Evolutionary conservation across 176 grass and related monocot species (phyloP).

Genomic region (Musa itinerans): DNA sequence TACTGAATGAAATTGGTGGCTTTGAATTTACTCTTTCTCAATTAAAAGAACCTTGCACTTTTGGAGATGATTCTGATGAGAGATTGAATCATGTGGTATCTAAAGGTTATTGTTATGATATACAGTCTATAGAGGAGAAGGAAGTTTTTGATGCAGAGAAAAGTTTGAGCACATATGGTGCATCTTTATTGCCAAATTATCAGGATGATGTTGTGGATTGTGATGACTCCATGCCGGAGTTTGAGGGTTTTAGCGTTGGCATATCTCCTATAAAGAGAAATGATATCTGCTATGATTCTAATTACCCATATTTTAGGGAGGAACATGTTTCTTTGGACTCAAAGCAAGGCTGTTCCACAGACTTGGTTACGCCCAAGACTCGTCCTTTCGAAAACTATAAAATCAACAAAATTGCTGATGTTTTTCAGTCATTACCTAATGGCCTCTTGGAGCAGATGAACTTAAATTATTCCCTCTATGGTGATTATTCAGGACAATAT

Average conservation of each 20-base stretch:
- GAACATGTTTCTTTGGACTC: slow-evolving; percentile 17
- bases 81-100: not conserved
- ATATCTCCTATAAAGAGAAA: slow-evolving; percentile 17
- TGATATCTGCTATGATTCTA: slow-evolving; percentile 16
- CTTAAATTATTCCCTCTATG: slow-evolving; percentile 28
- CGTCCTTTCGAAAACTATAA: slow-evolving; percentile 29
- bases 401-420: slow-evolving; percentile 21
- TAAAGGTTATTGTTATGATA: not conserved
- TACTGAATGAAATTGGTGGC: not conserved
- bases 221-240: slow-evolving; percentile 30
- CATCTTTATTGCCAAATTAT: not conserved
- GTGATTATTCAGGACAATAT: slow-evolving; percentile 23
- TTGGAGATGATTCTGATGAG: not conserved
- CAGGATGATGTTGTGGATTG: slow-evolving; percentile 10
- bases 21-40: not conserved
- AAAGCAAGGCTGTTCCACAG: slow-evolving; percentile 9
- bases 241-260: slow-evolving; percentile 37
- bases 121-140: not conserved
- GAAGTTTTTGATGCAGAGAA: not conserved
- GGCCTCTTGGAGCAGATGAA: slow-evolving; percentile 35
- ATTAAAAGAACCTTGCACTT: not conserved
- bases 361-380: slow-evolving; percentile 23
- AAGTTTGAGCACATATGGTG: slow-evolving; percentile 10
- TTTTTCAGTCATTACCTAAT: slow-evolving; percentile 33
- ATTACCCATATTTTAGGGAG: not conserved